A percentile compares a stretch with the other conserved stretches of the same genome.
Evolutionary conservation across 305 asterid species (phyloP).

Genomic region (Caryopteris hybrid): DNA sequence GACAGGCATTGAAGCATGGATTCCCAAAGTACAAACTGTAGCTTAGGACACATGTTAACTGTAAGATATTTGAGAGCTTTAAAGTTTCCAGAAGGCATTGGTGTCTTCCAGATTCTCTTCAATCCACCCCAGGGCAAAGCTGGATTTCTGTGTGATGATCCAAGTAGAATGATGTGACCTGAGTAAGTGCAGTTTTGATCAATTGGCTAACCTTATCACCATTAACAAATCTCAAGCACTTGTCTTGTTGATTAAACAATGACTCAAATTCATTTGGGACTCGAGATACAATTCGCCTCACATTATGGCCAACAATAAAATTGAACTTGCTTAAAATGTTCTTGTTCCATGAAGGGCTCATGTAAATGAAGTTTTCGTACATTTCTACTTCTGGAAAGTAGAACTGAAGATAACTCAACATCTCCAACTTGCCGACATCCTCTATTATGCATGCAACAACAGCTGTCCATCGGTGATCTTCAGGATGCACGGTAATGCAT

Average conservation of each 20-base stretch:
- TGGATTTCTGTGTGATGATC: slow-evolving; percentile 20
- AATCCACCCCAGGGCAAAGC: background rate
- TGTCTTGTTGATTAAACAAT: slow-evolving; percentile 1
- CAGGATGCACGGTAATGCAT: slow-evolving; percentile 23
- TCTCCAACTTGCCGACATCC: slow-evolving; percentile 13
- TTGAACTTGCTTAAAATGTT: background rate
- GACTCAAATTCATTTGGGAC: slow-evolving; percentile 19
- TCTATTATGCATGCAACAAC: background rate
- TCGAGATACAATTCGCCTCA: slow-evolving; percentile 13
- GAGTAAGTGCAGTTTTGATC: slow-evolving; percentile 7
- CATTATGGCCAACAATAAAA: slow-evolving; percentile 19
- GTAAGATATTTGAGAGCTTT: slow-evolving; percentile 2
- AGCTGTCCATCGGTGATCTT: slow-evolving; percentile 20
- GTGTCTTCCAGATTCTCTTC: background rate
- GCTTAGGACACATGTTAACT: slow-evolving; percentile 4
- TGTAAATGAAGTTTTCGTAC: slow-evolving; percentile 2
- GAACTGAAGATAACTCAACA: slow-evolving; percentile 18
- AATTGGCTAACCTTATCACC: background rate
- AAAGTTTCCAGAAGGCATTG: background rate
- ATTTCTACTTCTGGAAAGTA: slow-evolving; percentile 16
- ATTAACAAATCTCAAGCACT: slow-evolving; percentile 23
- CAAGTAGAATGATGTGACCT: slow-evolving; percentile 20
- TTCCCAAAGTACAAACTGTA: slow-evolving; percentile 1
- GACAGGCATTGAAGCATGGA: background rate
- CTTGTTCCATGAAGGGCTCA: slow-evolving; percentile 7